Evolutionary conservation across 345 rosid species (phyloP).

Genomic region (Trapa incisa): DNA sequence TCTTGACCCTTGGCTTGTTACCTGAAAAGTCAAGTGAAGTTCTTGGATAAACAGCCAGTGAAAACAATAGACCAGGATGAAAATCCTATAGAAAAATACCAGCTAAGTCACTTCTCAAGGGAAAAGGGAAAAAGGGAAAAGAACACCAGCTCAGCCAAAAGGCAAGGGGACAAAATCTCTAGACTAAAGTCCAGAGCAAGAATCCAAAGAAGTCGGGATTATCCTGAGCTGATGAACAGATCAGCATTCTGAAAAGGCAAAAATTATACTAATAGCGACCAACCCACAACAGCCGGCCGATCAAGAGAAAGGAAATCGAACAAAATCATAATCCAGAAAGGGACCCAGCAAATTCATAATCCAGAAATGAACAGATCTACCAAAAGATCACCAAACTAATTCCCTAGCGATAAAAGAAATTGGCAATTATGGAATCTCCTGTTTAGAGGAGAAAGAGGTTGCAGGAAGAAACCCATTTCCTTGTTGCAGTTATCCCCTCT

Average conservation of each 20-base stretch:
- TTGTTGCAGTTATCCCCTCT: not conserved
- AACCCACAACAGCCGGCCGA: not conserved
- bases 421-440: not conserved
- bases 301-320: not conserved
- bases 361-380: not conserved
- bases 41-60: not conserved
- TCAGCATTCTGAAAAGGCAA: not conserved
- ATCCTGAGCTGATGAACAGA: not conserved
- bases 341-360: not conserved
- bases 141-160: not conserved
- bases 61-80: not conserved
- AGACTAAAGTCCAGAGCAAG: not conserved
- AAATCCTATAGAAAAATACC: not conserved
- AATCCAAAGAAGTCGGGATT: not conserved
- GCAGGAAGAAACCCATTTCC: not conserved
- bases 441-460: not conserved
- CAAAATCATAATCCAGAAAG: not conserved
- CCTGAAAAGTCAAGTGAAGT: not conserved
- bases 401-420: not conserved
- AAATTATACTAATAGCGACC: not conserved
- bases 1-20: constrained; percentile 28
- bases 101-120: no score
- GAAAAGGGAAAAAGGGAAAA: no score
- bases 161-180: not conserved
- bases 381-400: not conserved